A percentile compares a stretch with the other conserved stretches of the same genome.
phyloP scores from a whole-genome alignment of 257 asterid genomes.

The Solanum ahanhuiri region DNA sequence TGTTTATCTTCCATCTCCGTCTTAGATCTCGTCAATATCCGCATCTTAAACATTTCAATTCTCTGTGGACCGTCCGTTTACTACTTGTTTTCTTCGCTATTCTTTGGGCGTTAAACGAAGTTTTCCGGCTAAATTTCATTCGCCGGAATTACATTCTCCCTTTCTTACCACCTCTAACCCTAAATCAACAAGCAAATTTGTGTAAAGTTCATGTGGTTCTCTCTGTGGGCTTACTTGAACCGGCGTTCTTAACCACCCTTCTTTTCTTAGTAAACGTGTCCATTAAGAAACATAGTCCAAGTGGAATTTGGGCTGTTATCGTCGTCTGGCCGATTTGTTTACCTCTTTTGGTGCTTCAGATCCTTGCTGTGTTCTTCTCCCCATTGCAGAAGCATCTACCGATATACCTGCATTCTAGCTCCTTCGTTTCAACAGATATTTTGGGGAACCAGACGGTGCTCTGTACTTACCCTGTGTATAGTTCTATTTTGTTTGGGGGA shows the following conservation, averaged over 20 bases:
- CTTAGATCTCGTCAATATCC: conserved; percentile 25
- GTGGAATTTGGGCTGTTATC: conserved; percentile 21
- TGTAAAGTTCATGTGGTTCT: conserved; percentile 59
- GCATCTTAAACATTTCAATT: conserved; percentile 43
- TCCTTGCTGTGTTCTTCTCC: conserved; percentile 22
- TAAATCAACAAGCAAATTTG: conserved; percentile 25
- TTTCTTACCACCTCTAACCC: conserved; percentile 16
- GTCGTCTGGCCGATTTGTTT: conserved; percentile 23
- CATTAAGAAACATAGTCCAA: conserved; percentile 22
- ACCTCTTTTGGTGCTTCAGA: conserved; percentile 32
- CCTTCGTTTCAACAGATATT: conserved; percentile 12
- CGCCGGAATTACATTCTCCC: conserved; percentile 20
- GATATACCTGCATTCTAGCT: conserved; percentile 38
- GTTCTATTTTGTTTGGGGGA: conserved; percentile 34
- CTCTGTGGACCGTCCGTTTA: conserved; percentile 52
- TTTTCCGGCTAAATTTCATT: conserved; percentile 32
- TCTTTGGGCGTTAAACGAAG: conserved; percentile 45
- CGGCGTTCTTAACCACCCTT: conserved; percentile 52
- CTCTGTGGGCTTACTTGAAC: conserved; percentile 55
- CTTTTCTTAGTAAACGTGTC: conserved; percentile 52
- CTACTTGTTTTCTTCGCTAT: conserved; percentile 35
- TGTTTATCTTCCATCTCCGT: conserved; percentile 32
- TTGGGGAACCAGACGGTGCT: conserved; percentile 22
- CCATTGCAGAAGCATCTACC: conserved; percentile 34
- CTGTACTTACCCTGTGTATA: conserved; percentile 59